Evolutionary conservation across 2,329 filamentous ascomycete species (phyloP).

Genomic region (Botrytis fabae): DNA sequence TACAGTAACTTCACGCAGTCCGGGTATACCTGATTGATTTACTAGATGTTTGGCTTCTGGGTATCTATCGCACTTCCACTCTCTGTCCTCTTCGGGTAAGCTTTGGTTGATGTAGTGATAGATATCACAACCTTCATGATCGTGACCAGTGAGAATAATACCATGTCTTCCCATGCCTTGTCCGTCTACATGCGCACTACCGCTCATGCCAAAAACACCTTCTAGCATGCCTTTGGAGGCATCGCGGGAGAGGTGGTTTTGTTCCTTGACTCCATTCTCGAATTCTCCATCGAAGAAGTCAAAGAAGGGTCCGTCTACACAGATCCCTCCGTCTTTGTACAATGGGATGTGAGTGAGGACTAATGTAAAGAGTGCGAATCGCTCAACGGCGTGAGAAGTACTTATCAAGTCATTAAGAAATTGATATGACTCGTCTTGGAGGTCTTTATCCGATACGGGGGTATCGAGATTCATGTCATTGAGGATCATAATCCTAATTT

Average conservation of each 20-base stretch:
- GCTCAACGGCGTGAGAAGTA: constrained; percentile 60
- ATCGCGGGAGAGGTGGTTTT: constrained; percentile 80
- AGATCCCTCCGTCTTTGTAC: constrained; percentile 79
- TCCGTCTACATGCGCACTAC: constrained; percentile 57
- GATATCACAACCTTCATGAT: constrained; percentile 91
- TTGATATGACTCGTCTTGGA: constrained; percentile 75
- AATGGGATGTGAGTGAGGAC: constrained; percentile 91
- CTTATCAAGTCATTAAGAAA: constrained; percentile 73
- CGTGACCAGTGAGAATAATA: constrained; percentile 87
- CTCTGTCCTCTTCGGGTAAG: constrained; percentile 26
- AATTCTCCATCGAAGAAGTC: constrained; percentile 68
- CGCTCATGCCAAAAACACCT: constrained; percentile 77
- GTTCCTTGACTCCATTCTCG: constrained; percentile 76
- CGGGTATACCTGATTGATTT: constrained; percentile 51
- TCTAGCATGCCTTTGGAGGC: constrained; percentile 76
- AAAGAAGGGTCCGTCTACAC: constrained; percentile 82
- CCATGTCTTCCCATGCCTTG: constrained; percentile 69
- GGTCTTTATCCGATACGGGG: constrained; percentile 64
- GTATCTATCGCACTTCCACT: constrained; percentile 50
- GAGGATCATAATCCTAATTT: constrained; percentile 79
- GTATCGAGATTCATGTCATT: constrained; percentile 95
- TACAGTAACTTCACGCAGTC: constrained; percentile 85
- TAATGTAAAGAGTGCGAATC: constrained; percentile 70
- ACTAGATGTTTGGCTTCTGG: constrained; percentile 46
- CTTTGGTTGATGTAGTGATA: constrained; percentile 77